Evolutionary conservation across 805 yeast species (phyloP), one percentile per base, ranked within the genome.

Genomic region (Hanseniaspora mollemarum): DNA sequence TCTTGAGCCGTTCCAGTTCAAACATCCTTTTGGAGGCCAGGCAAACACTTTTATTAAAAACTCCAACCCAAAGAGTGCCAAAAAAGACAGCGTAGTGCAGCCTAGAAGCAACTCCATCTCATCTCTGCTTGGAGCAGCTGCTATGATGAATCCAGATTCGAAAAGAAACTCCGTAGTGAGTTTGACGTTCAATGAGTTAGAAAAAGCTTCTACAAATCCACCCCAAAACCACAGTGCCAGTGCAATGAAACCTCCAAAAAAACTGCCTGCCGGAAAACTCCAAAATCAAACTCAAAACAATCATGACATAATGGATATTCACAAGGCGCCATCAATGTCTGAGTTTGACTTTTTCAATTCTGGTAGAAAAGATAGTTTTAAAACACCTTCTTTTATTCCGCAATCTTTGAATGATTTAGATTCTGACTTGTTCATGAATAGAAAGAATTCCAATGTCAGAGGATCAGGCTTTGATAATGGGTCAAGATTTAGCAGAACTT

Each of bases 1-100:
- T 46, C 54, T 73, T 45, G 78, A 74, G 49, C 73, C 76, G 1
- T 74, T 73, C 21, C 45, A 39, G 21, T 48, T 48, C 36, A 48
- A 48, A 19, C 45, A 48, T 19, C 51, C 51, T 8, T 48, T 48
- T 40, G 45, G 51, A 18, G 40, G 26, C 26, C 50, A 38, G 13
- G 33, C 50, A 13, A 46, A 38, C n/a, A 46, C 50, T 1, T 31
- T 38, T n/a, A 46, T 40, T 12, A 48, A 48, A 26, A 33, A 39
- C 16, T 12, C 44, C 8, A 64, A 48, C 51, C 54, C 46, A 28
- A 60, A 55, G 37, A 56, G 46, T 13, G 52, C 28, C 31, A 51
- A 48, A 54, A 50, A 51, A 54, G 53, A 51, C 53, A 35, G 24
- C 55, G 32, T 51, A 54, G 24, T 51, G 54, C 38, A 50, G 59